These are phyloP conservation scores for Candida succiphila DNA, from an alignment of 805 yeast genomes.

Conservation along the genomic window DNA sequence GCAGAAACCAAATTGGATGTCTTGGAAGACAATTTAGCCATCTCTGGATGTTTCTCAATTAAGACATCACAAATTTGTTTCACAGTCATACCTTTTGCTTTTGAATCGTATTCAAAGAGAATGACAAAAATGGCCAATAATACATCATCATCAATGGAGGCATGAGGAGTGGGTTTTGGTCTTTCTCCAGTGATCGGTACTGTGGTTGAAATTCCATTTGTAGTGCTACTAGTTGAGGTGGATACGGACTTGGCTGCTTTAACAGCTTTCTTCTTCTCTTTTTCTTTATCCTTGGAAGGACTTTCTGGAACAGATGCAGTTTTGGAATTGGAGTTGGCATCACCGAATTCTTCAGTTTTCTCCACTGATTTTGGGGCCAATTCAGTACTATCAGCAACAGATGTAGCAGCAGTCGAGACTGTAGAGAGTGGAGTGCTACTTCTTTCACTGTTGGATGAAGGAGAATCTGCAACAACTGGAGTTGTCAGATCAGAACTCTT, in stretches of 20 bases:
- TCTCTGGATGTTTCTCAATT: conserved; percentile 68
- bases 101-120: conserved; percentile 56
- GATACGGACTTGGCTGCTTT: conserved; percentile 19
- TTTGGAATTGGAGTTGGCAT: background rate
- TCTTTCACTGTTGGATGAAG: conserved; percentile 20
- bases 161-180: conserved; percentile 60
- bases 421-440: conserved; percentile 35
- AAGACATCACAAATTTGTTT: conserved; percentile 76
- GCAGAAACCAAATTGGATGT: conserved; percentile 77
- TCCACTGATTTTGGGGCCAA: conserved; percentile 5
- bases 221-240: conserved; percentile 37
- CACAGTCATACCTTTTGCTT: conserved; percentile 79
- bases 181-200: conserved; percentile 74
- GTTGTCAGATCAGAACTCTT: conserved; percentile 2
- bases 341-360: conserved; percentile 1
- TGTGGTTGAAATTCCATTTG: conserved; percentile 67
- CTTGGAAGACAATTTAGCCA: conserved; percentile 72
- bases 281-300: conserved; percentile 2
- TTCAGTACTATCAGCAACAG: conserved; percentile 14
- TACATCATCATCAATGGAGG: conserved; percentile 66
- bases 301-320: conserved; percentile 4
- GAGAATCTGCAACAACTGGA: conserved; percentile 18
- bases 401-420: conserved; percentile 20
- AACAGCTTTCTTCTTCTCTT: conserved; percentile 15
- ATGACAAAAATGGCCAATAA: conserved; percentile 67